Base-by-base conservation (phyloP, 306 rosid genomes). In the Alnus glutinosa region DNA sequence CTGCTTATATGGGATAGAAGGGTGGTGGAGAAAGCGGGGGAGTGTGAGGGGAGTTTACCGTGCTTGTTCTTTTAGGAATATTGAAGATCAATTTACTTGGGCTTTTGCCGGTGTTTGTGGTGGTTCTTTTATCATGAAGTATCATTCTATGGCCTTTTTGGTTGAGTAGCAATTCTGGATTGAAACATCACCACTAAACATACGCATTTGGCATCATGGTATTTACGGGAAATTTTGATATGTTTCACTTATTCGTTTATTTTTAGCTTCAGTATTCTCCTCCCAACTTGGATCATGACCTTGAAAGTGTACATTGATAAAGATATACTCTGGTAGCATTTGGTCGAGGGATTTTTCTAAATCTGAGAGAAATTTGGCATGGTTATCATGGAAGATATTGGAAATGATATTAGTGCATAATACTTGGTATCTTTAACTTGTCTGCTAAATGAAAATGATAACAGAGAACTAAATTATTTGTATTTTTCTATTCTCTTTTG, bases 281-380 rank as follows among this genome's bases (percentile, higher is more conserved):
- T 42, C 12, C 47, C 18, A 67, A 67, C 30, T 67, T n/a, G 8
- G 72, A 67, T 16, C 72, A 9, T 67, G 72, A 42, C 46, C 66
- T 59, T 36, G 46, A 13, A 47, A 14, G 48, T 37, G 9, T 67
- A 16, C 12, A 42, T 42, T 42, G 72, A 10, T 67, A 16, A 64
- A 36, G 70, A 64, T 15, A 64, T 64, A 37, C 47, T 14, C 70
- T 4, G 18, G 47, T 3, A 14, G 48, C 7, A 39, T 37, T 63
- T 66, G 46, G 71, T 7, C 49, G 0, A 15, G 71, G 70, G 49
- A 66, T 66, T 66, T 62, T 37, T 10, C 71, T 66, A 66, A 66
- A 66, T 15, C 28, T 6, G 12, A 66, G 71, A 13, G 48, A 8
- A 37, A 66, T 66, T 66, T 37, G 7, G 71, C 71, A 37, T 37